These are phyloP conservation scores for Aspergillus vadensis DNA, from an alignment of 2,329 filamentous ascomycete species.

Conservation along the genomic window DNA sequence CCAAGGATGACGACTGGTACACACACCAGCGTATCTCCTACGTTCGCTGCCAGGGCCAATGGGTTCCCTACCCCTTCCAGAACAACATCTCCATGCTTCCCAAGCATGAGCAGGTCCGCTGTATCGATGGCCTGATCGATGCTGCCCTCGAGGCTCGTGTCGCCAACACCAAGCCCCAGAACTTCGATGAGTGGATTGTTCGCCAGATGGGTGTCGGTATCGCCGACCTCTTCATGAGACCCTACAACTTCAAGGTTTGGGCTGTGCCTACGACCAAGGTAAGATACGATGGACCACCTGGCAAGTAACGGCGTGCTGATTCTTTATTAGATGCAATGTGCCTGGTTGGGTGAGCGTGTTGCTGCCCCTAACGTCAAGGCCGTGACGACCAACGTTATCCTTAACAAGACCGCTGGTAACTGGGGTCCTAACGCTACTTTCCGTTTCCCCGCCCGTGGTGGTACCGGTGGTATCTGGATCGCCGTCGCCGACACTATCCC, in stretches of 20 bases:
- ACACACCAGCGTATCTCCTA: slow-evolving; percentile 98
- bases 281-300: slow-evolving; percentile 33
- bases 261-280: slow-evolving; percentile 96
- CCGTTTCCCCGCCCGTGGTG: slow-evolving; percentile 93
- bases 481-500: slow-evolving; percentile 92
- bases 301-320: slow-evolving; percentile 12
- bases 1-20: slow-evolving; percentile 93
- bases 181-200: slow-evolving; percentile 98
- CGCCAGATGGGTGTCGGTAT: slow-evolving; percentile 87
- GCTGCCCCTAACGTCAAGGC: slow-evolving; percentile 94
- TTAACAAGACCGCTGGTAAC: slow-evolving; percentile 93
- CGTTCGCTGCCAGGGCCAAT: slow-evolving; percentile 91
- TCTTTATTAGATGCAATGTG: slow-evolving; percentile 83
- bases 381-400: slow-evolving; percentile 89
- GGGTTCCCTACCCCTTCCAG: slow-evolving; percentile 99
- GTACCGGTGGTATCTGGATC: slow-evolving; percentile 98
- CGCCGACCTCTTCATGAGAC: slow-evolving; percentile 96
- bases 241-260: slow-evolving; percentile 99
- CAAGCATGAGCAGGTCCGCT: slow-evolving; percentile 94
- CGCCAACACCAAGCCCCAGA: slow-evolving; percentile 85
- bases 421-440: slow-evolving; percentile 99
- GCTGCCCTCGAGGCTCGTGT: slow-evolving; percentile 85
- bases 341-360: slow-evolving; percentile 98
- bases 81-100: slow-evolving; percentile 99
- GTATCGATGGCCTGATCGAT: slow-evolving; percentile 94